Percentiles rank a stretch among this genome's conserved stretches.
Conservation (phyloP, 371 early-diverging fungal species). For the Apophysomyces sp. region DNA sequence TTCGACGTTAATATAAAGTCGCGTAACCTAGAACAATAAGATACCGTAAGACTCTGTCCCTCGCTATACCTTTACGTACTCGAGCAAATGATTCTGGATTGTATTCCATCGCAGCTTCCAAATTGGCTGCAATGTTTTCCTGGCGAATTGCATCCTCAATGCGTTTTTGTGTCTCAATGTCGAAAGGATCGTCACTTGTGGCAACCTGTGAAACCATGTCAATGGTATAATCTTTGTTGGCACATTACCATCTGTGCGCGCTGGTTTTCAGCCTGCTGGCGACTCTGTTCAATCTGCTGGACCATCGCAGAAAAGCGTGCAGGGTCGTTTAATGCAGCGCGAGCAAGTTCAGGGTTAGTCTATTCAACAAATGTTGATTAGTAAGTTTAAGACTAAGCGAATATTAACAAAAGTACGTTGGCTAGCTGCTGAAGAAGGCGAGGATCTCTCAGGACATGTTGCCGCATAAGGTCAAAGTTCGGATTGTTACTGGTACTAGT, state of each 20-base stretch:
- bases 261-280: slow-evolving; percentile 56
- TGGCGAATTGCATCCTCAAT: slow-evolving; percentile 91
- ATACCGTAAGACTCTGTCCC: neutral
- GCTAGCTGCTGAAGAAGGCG: slow-evolving; percentile 63
- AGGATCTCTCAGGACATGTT: slow-evolving; percentile 71
- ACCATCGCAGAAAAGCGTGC: slow-evolving; percentile 64
- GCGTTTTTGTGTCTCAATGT: slow-evolving; percentile 85
- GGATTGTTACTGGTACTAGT: slow-evolving; percentile 19
- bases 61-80: slow-evolving; percentile 22
- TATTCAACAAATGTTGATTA: slow-evolving; percentile 17
- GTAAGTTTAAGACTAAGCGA: neutral
- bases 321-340: slow-evolving; percentile 70
- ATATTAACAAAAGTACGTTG: slow-evolving; percentile 32
- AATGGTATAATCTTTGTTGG: neutral
- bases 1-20: slow-evolving; percentile 88
- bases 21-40: slow-evolving; percentile 59
- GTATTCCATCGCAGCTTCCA: slow-evolving; percentile 91
- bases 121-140: slow-evolving; percentile 84
- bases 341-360: slow-evolving; percentile 74
- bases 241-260: slow-evolving; percentile 53
- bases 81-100: slow-evolving; percentile 94
- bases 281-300: slow-evolving; percentile 59
- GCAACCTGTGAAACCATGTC: slow-evolving; percentile 26
- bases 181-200: slow-evolving; percentile 80
- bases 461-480: slow-evolving; percentile 73